Conservation (phyloP, 768 basidiomycete genomes). For the Amanita subjunquillea region DNA sequence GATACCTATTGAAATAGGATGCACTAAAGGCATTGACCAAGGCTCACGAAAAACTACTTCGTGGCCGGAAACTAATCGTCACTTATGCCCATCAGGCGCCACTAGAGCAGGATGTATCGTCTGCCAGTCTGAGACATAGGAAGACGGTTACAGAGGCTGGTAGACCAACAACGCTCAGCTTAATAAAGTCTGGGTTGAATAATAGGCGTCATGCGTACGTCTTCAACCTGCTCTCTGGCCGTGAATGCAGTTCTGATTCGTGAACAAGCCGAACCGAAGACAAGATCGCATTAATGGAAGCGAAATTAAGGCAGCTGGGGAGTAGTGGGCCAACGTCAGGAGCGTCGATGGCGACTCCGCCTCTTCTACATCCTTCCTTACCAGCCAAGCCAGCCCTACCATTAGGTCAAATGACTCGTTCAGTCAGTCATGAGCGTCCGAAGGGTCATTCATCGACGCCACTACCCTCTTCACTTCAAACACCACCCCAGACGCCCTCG, state of each 20-base stretch:
- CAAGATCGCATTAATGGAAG: conserved; percentile 95
- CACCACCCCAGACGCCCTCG: conserved; percentile 1
- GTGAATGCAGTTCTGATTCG: conserved; percentile 6
- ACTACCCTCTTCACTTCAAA: conserved; percentile 15
- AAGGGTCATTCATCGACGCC: conserved; percentile 8
- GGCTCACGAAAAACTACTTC: conserved; percentile 70
- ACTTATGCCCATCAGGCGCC: conserved; percentile 87
- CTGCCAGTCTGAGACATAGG: conserved; percentile 19
- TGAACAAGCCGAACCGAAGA: conserved; percentile 49
- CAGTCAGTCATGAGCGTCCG: conserved; percentile 1
- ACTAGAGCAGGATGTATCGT: conserved; percentile 20
- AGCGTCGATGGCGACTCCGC: conserved; percentile 7
- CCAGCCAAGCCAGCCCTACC: conserved; percentile 32
- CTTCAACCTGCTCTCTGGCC: neutral
- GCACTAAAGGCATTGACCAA: conserved; percentile 66
- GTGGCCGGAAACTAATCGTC: conserved; percentile 85
- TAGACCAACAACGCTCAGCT: conserved; percentile 77
- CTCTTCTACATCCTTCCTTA: conserved; percentile 24
- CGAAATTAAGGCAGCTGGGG: conserved; percentile 81
- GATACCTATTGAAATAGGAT: conserved; percentile 46
- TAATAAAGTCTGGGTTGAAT: conserved; percentile 65
- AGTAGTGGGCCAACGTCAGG: conserved; percentile 19
- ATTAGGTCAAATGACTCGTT: conserved; percentile 9
- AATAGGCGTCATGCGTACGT: conserved; percentile 43
- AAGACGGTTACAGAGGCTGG: conserved; percentile 44